Evolutionary conservation across 495 filamentous ascomycete genomes (phyloP), one percentile per base, ranked within the genome.

Genomic region (Neurospora cerealis): DNA sequence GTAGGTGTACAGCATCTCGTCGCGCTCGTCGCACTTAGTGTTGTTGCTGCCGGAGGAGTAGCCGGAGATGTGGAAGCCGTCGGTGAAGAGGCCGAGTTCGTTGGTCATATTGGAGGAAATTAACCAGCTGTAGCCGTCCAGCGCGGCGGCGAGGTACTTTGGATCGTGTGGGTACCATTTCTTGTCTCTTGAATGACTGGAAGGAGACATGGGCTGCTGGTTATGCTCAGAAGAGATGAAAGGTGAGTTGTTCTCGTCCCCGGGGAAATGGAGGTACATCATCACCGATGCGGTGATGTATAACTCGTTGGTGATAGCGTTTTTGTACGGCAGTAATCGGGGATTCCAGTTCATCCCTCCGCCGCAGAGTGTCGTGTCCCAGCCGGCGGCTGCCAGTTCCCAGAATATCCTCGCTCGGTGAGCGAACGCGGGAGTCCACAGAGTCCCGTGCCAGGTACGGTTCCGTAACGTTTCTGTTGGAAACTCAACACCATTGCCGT

Each of bases 261-360:
- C 94, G 0, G 94, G 93, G 79, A 93, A 96, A 79, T 96, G 88
- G 4, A 96, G 87, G 79, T 96, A 99, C 96, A 99, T 98, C 28
- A 85, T 87, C 66, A 96, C 88, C 69, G 91, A 94, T 1, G 93
- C 93, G 0, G 94, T 84, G 71, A 98, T 93, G 78, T 85, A 98
- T 10, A 98, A 87, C 79, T 98, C 90, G 79, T 99, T 99, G 39
- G 96, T 99, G 75, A 99, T 95, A 72, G 96, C 94, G 78, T 99
- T 99, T 80, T 98, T 99, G 82, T 99, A 98, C 0, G 95, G 94
- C 28, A 83, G 81, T 48, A 97, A 82, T 70, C 89, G 87, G 6
- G 93, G 96, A 69, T 90, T 96, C 96, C 96, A 99, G 70, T 91
- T 85, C 94, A 99, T 97, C 4, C 96, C 96, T 19, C 96, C 96